Evolutionary conservation across 163 green algal species (phyloP).

Genomic region (Chlorella variabilis): DNA sequence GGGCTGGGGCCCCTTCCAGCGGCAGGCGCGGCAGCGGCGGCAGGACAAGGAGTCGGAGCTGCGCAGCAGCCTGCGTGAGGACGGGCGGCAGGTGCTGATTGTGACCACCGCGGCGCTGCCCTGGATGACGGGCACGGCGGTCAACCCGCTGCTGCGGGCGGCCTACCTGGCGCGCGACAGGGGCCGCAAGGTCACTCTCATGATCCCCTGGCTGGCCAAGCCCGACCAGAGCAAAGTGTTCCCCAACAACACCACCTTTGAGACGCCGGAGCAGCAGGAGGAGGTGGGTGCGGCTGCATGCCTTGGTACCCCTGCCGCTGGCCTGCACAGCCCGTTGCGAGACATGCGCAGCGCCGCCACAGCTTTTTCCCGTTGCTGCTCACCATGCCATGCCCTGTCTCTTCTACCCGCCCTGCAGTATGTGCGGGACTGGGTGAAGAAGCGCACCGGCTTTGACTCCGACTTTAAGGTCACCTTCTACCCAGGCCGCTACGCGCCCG

Average conservation of each 20-base stretch:
- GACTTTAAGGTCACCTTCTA: slow-evolving; percentile 90
- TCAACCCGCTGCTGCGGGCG: slow-evolving; percentile 97
- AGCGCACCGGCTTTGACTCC: slow-evolving; percentile 79
- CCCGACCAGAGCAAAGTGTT: slow-evolving; percentile 91
- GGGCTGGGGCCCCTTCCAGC: slow-evolving; percentile 29
- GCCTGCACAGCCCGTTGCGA: background rate
- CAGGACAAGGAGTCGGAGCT: background rate
- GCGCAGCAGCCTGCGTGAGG: slow-evolving; percentile 68
- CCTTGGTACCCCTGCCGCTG: background rate
- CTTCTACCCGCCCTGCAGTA: slow-evolving; percentile 52
- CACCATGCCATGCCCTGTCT: background rate
- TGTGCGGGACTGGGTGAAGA: slow-evolving; percentile 86
- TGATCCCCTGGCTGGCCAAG: slow-evolving; percentile 94
- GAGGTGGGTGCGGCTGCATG: slow-evolving; percentile 15
- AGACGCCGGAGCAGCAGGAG: slow-evolving; percentile 91
- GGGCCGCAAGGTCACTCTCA: slow-evolving; percentile 77
- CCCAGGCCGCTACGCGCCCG: slow-evolving; percentile 85
- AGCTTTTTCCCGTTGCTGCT: background rate
- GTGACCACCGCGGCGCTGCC: slow-evolving; percentile 97
- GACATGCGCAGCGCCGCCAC: too few relatives aligned
- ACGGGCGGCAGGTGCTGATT: slow-evolving; percentile 86
- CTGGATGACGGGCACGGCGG: slow-evolving; percentile 98
- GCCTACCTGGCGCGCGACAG: slow-evolving; percentile 85
- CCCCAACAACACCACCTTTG: slow-evolving; percentile 83
- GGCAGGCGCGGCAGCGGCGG: slow-evolving; percentile 19